phyloP scores from a whole-genome alignment of 495 filamentous ascomycete genomes.

The Geoglossum glabrum region DNA sequence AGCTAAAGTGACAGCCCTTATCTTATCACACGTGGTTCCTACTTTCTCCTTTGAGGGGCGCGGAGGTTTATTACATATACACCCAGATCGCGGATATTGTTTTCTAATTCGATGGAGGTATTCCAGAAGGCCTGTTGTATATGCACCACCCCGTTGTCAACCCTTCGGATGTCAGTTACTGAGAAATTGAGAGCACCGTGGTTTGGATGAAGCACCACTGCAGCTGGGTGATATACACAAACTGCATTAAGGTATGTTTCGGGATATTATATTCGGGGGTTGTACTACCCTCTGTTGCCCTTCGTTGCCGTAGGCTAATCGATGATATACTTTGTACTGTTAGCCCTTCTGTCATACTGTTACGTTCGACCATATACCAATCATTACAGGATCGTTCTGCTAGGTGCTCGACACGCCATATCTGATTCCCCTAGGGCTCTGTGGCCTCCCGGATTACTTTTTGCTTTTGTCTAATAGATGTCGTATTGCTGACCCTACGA shows the following conservation, averaged over 20 bases:
- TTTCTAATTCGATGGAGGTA: not conserved
- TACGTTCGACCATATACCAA: not conserved
- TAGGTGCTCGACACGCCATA: constrained; percentile 31
- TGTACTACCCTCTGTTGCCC: not conserved
- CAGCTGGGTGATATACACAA: constrained; percentile 41
- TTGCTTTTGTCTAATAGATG: constrained; percentile 13
- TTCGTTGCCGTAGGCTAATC: constrained; percentile 29
- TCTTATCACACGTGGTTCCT: not conserved
- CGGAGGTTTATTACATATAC: no score
- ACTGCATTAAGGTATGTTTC: constrained; percentile 35
- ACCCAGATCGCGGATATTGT: not conserved
- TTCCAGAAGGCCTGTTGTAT: constrained; percentile 37
- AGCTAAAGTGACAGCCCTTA: not conserved
- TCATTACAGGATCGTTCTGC: constrained; percentile 28
- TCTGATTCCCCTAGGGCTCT: constrained; percentile 28
- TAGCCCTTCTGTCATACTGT: constrained; percentile 8
- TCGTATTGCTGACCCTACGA: not conserved
- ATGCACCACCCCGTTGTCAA: constrained; percentile 36
- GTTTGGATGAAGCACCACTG: constrained; percentile 41
- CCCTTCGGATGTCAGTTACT: constrained; percentile 21
- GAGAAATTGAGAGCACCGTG: constrained; percentile 33
- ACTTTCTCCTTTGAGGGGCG: no score
- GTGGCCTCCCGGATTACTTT: constrained; percentile 37
- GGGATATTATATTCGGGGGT: not conserved
- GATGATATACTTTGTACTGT: constrained; percentile 50